Evolutionary conservation across 1,284 basidiomycete genomes (phyloP).

Genomic region (Inonotus hispidus): DNA sequence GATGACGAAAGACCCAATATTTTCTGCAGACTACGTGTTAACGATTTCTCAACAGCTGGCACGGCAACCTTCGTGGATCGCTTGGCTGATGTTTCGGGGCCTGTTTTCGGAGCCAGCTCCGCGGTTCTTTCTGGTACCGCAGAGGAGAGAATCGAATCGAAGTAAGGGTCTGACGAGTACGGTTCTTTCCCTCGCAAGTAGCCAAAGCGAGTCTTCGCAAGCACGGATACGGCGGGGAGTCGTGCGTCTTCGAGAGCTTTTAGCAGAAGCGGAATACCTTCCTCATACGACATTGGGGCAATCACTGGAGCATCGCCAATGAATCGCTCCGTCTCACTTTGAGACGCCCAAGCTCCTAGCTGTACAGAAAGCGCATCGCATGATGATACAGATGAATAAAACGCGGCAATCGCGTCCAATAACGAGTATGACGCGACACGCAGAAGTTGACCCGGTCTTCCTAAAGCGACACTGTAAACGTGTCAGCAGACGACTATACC

Average conservation of each 20-base stretch:
- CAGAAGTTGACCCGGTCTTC: slow-evolving; percentile 28
- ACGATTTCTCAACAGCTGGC: slow-evolving; percentile 1
- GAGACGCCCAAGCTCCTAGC: slow-evolving; percentile 29
- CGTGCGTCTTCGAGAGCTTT: not conserved
- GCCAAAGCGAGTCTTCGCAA: slow-evolving; percentile 4
- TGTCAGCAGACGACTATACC: not conserved
- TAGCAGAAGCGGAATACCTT: slow-evolving; percentile 28
- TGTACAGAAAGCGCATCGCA: slow-evolving; percentile 29
- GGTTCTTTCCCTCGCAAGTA: not conserved
- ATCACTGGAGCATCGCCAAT: not conserved
- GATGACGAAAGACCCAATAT: slow-evolving; percentile 9
- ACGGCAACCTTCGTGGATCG: slow-evolving; percentile 1
- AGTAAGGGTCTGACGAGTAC: slow-evolving; percentile 5
- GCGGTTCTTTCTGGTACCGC: not conserved
- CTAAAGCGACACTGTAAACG: slow-evolving; percentile 25
- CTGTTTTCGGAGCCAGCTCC: not conserved
- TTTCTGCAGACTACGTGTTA: slow-evolving; percentile 3
- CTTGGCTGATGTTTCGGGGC: not conserved
- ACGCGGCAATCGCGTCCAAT: slow-evolving; percentile 28
- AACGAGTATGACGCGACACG: slow-evolving; percentile 29
- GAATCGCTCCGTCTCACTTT: slow-evolving; percentile 17
- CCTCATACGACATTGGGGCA: slow-evolving; percentile 22
- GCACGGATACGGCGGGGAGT: not conserved
- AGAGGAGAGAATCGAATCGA: not conserved
- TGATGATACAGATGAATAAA: slow-evolving; percentile 22